Conservation (phyloP, 495 filamentous ascomycete species). For the Penicillium coprophilum region DNA sequence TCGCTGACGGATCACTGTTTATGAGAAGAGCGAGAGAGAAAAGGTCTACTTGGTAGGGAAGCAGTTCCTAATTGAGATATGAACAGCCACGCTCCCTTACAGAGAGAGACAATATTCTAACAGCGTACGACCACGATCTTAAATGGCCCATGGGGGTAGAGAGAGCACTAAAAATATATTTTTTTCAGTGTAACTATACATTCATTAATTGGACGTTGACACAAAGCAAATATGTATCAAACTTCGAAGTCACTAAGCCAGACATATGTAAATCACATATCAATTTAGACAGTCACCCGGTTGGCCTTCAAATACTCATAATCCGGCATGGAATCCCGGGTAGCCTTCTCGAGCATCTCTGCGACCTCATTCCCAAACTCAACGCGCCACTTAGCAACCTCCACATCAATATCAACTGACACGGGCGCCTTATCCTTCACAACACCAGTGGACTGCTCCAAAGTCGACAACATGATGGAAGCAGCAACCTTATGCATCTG, state of each 20-base stretch:
- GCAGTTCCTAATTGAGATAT: too few relatives aligned
- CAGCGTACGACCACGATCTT: neutral
- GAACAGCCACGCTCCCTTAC: too few relatives aligned
- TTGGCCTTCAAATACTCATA: conserved; percentile 47
- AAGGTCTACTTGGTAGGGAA: too few relatives aligned
- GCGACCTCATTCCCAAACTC: conserved; percentile 21
- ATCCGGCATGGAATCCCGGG: conserved; percentile 44
- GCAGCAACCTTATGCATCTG: neutral
- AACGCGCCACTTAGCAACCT: conserved; percentile 28
- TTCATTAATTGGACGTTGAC: neutral
- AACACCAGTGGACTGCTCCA: conserved; percentile 37
- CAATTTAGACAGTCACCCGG: conserved; percentile 15
- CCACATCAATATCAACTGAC: conserved; percentile 37
- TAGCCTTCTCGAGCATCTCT: conserved; percentile 34
- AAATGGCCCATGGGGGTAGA: neutral
- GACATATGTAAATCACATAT: neutral
- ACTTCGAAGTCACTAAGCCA: neutral
- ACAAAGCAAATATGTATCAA: neutral
- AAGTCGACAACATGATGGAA: conserved; percentile 32
- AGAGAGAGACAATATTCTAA: neutral
- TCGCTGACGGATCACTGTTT: too few relatives aligned
- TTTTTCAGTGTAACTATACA: neutral
- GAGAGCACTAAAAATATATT: neutral
- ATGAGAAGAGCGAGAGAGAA: too few relatives aligned
- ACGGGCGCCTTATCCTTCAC: conserved; percentile 34